Percentiles rank a stretch among this genome's conserved stretches.
Evolutionary conservation across 2,329 filamentous ascomycete genomes (phyloP).

Genomic region (Elsinoe perseae): DNA sequence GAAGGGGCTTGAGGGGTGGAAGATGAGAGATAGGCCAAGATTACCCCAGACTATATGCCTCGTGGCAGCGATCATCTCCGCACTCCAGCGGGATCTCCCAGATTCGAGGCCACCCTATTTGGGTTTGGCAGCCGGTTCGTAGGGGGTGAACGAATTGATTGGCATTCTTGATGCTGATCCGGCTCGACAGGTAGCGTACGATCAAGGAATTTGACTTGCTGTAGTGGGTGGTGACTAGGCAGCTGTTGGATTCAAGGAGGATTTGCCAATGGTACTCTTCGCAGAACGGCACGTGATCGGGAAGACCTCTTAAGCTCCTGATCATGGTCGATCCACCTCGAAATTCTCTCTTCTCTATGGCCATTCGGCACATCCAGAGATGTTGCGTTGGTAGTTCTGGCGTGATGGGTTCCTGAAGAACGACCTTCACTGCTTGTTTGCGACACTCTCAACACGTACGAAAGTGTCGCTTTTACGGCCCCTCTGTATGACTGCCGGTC

Average conservation of each 20-base stretch:
- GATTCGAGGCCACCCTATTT: background rate
- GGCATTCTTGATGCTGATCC: background rate
- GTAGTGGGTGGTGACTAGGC: no score
- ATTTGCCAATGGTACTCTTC: background rate
- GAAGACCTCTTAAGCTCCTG: background rate
- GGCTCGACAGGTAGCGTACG: background rate
- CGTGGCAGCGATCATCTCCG: conserved; percentile 10
- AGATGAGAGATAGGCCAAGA: conserved; percentile 5
- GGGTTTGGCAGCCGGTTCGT: background rate
- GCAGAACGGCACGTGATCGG: background rate
- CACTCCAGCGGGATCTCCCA: background rate
- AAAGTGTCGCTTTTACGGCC: no score
- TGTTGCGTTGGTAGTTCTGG: no score
- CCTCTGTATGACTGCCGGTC: no score
- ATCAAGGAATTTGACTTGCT: no score
- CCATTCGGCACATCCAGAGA: no score
- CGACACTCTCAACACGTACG: no score
- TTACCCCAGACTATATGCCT: background rate
- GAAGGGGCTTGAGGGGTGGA: background rate
- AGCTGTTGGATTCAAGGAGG: background rate
- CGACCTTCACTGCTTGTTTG: no score
- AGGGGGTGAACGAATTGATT: background rate
- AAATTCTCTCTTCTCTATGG: no score
- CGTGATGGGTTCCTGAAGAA: no score
- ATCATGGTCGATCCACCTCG: no score